phyloP scores from a whole-genome alignment of 148 eudicot species.

The Dysphania ambrosioides region DNA sequence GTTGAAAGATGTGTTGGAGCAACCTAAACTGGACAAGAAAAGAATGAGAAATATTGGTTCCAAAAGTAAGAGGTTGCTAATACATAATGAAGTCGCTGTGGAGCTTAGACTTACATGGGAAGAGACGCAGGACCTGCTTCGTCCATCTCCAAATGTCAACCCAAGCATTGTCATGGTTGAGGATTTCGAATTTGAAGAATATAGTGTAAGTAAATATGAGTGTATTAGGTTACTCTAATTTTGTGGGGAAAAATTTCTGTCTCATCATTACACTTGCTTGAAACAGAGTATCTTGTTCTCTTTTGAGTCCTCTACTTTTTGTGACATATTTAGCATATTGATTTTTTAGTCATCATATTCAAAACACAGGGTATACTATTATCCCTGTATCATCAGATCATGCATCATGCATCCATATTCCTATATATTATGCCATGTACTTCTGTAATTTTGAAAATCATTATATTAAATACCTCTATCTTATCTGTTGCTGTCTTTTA shows the following conservation, averaged over 20 bases:
- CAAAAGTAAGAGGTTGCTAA: conserved; percentile 73
- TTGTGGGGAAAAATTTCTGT: neutral
- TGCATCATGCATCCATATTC: neutral
- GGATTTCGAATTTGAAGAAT: conserved; percentile 76
- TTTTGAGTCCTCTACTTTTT: neutral
- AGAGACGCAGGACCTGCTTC: conserved; percentile 83
- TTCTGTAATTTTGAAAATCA: neutral
- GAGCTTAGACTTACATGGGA: conserved; percentile 80
- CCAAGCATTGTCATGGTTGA: conserved; percentile 70
- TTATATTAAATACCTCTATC: neutral
- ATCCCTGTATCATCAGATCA: neutral
- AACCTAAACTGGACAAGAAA: conserved; percentile 51
- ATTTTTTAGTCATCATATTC: neutral
- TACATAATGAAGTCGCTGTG: conserved; percentile 74
- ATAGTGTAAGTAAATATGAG: conserved; percentile 48
- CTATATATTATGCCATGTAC: neutral
- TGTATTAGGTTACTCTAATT: neutral
- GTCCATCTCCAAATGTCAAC: conserved; percentile 55
- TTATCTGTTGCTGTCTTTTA: neutral
- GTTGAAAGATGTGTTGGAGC: conserved; percentile 39
- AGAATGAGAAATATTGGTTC: conserved; percentile 61
- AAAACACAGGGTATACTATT: too few species aligned
- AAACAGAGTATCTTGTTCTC: neutral
- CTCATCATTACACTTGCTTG: neutral
- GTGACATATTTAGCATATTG: neutral